A percentile compares a stretch with the other conserved stretches of the same genome.
phyloP scores from a whole-genome alignment of 2,329 filamentous ascomycete species.

The Taxawa tesnikishii region DNA sequence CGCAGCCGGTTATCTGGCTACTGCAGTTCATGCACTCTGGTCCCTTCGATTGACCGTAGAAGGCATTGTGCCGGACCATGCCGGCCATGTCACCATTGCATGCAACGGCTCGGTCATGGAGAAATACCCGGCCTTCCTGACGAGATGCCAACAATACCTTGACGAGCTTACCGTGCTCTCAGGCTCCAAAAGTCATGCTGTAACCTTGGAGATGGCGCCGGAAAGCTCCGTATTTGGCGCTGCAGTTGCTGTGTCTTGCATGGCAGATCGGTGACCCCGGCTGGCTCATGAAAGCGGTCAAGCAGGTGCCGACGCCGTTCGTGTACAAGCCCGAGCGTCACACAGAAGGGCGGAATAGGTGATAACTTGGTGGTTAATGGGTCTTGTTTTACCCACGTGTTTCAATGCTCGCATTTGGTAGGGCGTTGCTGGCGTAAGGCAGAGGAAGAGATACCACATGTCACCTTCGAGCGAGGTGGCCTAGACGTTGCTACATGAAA shows the following conservation, averaged over 20 bases:
- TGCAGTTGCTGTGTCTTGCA: slow-evolving; percentile 45
- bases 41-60: slow-evolving; percentile 31
- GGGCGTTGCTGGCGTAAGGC: too few relatives aligned
- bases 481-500: too few relatives aligned
- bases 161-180: slow-evolving; percentile 39
- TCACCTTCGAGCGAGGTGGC: too few relatives aligned
- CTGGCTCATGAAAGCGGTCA: too few relatives aligned
- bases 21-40: slow-evolving; percentile 52
- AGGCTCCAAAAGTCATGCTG: slow-evolving; percentile 25
- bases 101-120: slow-evolving; percentile 74
- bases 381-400: too few relatives aligned
- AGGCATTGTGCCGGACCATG: slow-evolving; percentile 19
- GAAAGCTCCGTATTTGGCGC: slow-evolving; percentile 68
- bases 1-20: slow-evolving; percentile 50
- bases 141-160: slow-evolving; percentile 50
- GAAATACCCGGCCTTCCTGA: slow-evolving; percentile 58
- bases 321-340: too few relatives aligned
- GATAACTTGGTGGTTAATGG: too few relatives aligned
- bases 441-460: too few relatives aligned
- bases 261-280: neutral
- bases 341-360: too few relatives aligned
- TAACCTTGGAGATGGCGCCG: slow-evolving; percentile 55
- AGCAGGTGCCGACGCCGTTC: too few relatives aligned
- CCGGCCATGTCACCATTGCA: slow-evolving; percentile 41
- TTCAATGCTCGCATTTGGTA: too few relatives aligned